Conservation (phyloP, 129 eudicot species). For the Calendula officinalis region DNA sequence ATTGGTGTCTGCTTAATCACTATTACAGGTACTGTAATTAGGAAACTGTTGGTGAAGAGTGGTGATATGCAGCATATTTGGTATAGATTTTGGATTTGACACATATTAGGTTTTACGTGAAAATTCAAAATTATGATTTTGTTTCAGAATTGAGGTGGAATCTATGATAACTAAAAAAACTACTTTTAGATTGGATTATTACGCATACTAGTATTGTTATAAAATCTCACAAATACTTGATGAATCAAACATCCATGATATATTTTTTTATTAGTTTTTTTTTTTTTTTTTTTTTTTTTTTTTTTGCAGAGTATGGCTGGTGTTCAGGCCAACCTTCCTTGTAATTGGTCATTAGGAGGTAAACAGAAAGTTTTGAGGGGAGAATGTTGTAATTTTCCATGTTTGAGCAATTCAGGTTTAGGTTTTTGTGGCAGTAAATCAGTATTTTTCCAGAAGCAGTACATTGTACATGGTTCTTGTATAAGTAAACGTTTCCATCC, state of each 20-base stretch:
- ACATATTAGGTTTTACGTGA: background rate
- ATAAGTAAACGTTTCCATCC: conserved; percentile 38
- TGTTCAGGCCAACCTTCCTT: conserved; percentile 55
- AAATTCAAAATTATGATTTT: no score
- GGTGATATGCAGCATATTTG: no score
- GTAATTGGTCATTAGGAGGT: conserved; percentile 52
- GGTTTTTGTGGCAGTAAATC: conserved; percentile 43
- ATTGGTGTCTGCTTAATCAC: no score
- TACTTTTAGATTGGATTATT: background rate
- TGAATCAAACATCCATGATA: conserved; percentile 1
- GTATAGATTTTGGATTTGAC: no score
- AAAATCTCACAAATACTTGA: conserved; percentile 7
- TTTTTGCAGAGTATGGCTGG: conserved; percentile 48
- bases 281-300: background rate
- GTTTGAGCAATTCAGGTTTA: conserved; percentile 38
- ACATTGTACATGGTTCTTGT: conserved; percentile 29
- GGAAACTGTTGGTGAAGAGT: no score
- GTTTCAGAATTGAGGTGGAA: conserved; percentile 7
- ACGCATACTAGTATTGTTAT: conserved; percentile 2
- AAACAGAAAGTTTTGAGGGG: conserved; percentile 34
- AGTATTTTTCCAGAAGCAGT: conserved; percentile 31
- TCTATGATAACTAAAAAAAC: background rate
- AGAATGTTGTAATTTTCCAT: conserved; percentile 37
- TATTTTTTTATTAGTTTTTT: no score
- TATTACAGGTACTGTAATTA: no score